A percentile compares a stretch with the other conserved stretches of the same genome.
Conservation (phyloP, 768 basidiomycete genomes). For the Trametes cubensis region DNA sequence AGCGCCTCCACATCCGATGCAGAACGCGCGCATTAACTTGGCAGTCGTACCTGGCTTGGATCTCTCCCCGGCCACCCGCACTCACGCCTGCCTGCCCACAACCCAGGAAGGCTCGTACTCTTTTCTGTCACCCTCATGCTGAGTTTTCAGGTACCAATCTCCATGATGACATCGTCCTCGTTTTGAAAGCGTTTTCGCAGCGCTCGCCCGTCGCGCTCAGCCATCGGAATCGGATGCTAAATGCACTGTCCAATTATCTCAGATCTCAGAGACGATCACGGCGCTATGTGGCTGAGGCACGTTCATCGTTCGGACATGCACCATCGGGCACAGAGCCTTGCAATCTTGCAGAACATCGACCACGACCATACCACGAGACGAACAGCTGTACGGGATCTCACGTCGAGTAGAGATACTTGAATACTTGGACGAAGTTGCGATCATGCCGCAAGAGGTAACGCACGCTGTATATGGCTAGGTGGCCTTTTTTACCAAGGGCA, state of each 20-base stretch:
- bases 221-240: no score
- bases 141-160: background rate
- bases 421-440: no score
- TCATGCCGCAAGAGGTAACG: no score
- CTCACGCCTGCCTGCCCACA: constrained; percentile 2
- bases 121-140: background rate
- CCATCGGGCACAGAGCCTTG: background rate
- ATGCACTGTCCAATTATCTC: constrained; percentile 6
- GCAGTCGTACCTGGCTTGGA: constrained; percentile 8
- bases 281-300: constrained; percentile 23
- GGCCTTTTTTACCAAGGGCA: constrained; percentile 8
- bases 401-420: no score
- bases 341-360: no score
- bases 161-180: constrained; percentile 9
- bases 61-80: background rate
- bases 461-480: no score
- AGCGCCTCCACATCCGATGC: background rate
- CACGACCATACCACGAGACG: no score
- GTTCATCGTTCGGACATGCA: background rate
- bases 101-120: background rate
- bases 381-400: no score
- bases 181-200: background rate
- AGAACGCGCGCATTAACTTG: background rate
- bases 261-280: constrained; percentile 6
- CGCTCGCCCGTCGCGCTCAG: background rate